phyloP scores from a whole-genome alignment of 192 early-diverging fungal species.

The Cladochytrium replicatum region DNA sequence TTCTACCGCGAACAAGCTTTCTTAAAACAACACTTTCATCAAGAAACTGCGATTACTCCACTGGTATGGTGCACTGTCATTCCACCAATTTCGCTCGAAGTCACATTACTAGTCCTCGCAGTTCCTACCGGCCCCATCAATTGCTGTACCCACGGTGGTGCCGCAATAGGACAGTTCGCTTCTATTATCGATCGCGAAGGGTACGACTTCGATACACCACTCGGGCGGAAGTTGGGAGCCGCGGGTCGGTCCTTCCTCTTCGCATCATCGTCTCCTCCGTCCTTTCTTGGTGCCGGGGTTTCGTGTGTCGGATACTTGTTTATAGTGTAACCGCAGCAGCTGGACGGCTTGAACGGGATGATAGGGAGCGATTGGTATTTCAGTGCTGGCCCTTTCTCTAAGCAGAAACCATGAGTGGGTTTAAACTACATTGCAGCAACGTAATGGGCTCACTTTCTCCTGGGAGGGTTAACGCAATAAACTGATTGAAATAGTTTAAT shows the following conservation, averaged over 20 bases:
- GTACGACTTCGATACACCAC: constrained; percentile 32
- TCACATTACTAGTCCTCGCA: too few species aligned
- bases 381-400: too few species aligned
- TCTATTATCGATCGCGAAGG: constrained; percentile 38
- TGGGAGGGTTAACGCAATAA: constrained; percentile 20
- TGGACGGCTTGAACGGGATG: constrained; percentile 40
- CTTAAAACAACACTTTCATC: too few species aligned
- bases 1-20: too few species aligned
- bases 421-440: too few species aligned
- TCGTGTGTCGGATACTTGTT: constrained; percentile 42
- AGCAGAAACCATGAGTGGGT: too few species aligned
- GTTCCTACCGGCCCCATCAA: too few species aligned
- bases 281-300: constrained; percentile 12
- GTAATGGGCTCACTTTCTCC: constrained; percentile 1
- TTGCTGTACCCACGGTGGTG: constrained; percentile 37
- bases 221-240: constrained; percentile 30
- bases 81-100: too few species aligned
- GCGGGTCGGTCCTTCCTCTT: constrained; percentile 8
- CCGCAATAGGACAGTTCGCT: constrained; percentile 29
- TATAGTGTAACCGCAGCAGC: constrained; percentile 38
- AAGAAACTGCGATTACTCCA: too few species aligned
- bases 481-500: constrained; percentile 37
- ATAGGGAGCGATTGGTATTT: too few species aligned
- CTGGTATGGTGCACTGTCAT: too few species aligned
- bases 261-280: not conserved